Conservation (phyloP, 2,329 filamentous ascomycete genomes). For the Botryosphaeria dothidea region DNA sequence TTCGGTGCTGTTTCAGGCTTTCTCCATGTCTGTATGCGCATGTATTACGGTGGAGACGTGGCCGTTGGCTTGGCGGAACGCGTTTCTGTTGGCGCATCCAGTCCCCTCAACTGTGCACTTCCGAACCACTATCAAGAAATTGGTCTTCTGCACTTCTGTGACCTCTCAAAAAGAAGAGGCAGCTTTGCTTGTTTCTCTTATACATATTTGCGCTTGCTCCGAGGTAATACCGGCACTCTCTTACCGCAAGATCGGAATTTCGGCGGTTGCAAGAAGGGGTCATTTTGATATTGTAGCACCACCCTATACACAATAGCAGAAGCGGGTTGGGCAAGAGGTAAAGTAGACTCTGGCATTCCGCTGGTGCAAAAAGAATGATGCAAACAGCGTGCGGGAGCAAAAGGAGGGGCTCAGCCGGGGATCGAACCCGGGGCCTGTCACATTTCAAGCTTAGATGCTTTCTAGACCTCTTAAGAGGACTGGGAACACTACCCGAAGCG, state of each 20-base stretch:
- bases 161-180: neutral
- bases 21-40: too few relatives aligned
- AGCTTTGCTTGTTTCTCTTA: neutral
- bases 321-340: neutral
- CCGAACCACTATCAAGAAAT: neutral
- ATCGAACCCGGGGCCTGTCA: constrained; percentile 1
- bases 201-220: neutral
- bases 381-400: neutral
- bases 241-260: neutral
- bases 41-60: too few relatives aligned
- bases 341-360: neutral
- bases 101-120: neutral
- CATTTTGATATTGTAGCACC: neutral
- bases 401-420: neutral
- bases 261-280: neutral
- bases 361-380: neutral
- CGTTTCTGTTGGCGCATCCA: too few relatives aligned
- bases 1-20: too few relatives aligned
- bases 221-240: neutral
- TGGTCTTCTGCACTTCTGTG: neutral
- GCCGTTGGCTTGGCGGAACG: too few relatives aligned
- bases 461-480: neutral
- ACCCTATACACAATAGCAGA: neutral
- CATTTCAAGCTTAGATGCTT: neutral
- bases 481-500: constrained; percentile 57